Evolutionary conservation across 2,329 filamentous ascomycete species (phyloP), one percentile per base, ranked within the genome.

Genomic region (Ophiosphaerella herpotricha): DNA sequence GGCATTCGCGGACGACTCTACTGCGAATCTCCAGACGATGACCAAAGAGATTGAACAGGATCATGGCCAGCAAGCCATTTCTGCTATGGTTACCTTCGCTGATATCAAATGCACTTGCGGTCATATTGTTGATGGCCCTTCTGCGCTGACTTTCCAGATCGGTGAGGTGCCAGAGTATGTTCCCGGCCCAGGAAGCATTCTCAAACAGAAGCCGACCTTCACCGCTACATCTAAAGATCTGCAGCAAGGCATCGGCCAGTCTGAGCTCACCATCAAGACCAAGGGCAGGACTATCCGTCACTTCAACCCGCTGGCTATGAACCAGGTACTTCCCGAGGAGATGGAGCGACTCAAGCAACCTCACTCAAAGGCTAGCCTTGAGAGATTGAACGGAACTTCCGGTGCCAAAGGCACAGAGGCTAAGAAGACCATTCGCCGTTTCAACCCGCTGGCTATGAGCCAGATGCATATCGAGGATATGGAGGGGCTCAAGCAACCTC

Each of bases 81-180:
- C 52, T 7, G 52, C 49, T 3, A 36, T 55, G 14, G 63, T 68
- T 16, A 41, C 48, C 35, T 66, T 69, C 36, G 52, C 48, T 0
- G 60, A 63, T 2, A 52, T 62, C 11, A 36, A 40, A 11, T 69
- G 66, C 43, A 56, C 50, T 1, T 67, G 66, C 37, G 60, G 58
- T 7, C 36, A 48, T 13, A 35, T 36, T 7, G 60, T 60, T 7
- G 50, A 58, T 11, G 26, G 26, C 14, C 29, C 55, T 23, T 26
- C 39, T 8, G 54, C 54, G 2, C 48, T 67, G 7, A 64, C 58
- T 46, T 68, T 66, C 38, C 59, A 66, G 54, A 48, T 65, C 21
- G 40, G 56, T 5, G 58, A 60, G 3, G 32, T 39, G 2, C 46
- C 8, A 4, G 31, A 34, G 16, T 16, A 12, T 39, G 23, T 23